Percentiles rank a stretch among this genome's conserved stretches.
phyloP scores from a whole-genome alignment of 2,329 filamentous ascomycete genomes.

The Trichoderma guizhouense region DNA sequence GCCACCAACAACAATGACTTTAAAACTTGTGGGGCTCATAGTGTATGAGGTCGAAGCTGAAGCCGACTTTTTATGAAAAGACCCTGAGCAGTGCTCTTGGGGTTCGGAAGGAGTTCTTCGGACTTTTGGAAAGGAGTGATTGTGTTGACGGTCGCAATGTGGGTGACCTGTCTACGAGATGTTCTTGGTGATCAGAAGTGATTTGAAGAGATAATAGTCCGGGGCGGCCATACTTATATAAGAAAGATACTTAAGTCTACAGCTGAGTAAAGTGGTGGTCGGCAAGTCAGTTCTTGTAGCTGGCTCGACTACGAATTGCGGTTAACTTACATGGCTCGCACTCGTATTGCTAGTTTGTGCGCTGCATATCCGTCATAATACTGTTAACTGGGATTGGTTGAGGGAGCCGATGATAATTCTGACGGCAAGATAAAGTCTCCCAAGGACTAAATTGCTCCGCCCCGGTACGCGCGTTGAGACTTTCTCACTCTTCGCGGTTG shows the following conservation, averaged over 20 bases:
- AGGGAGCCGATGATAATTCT: not conserved
- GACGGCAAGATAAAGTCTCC: not conserved
- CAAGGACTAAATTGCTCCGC: not conserved
- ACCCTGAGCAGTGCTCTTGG: not conserved
- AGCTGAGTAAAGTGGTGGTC: not conserved
- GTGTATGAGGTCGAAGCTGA: not conserved
- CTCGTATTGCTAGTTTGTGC: not conserved
- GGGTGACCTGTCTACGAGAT: not conserved
- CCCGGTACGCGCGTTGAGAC: not conserved
- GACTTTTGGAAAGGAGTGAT: not conserved
- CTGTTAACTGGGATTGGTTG: not conserved
- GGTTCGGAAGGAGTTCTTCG: not conserved
- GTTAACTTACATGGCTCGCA: not conserved
- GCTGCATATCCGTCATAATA: not conserved
- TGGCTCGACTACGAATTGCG: not conserved
- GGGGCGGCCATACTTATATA: not conserved
- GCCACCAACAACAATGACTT: slow-evolving; percentile 31
- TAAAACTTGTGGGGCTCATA: not conserved
- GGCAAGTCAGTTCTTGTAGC: not conserved
- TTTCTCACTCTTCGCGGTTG: not conserved
- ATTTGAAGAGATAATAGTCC: not conserved
- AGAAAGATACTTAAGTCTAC: not conserved
- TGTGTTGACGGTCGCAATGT: not conserved
- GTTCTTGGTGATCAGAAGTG: not conserved
- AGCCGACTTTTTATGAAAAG: not conserved